Evolutionary conservation across 2,329 filamentous ascomycete genomes (phyloP).

Genomic region (Venturia effusa): DNA sequence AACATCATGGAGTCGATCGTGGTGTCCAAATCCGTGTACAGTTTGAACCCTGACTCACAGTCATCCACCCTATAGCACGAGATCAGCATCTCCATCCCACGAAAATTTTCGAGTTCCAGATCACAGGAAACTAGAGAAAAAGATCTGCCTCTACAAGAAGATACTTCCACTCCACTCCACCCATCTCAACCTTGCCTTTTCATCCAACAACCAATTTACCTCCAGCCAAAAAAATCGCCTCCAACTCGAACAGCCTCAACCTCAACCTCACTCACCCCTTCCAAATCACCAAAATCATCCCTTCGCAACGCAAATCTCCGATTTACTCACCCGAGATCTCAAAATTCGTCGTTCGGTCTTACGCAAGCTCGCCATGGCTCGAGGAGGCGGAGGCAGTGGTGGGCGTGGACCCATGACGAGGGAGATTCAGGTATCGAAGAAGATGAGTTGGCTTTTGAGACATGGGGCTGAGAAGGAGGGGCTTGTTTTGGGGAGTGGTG

Average conservation of each 20-base stretch:
- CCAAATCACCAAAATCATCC: background rate
- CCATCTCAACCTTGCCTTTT: too few species aligned
- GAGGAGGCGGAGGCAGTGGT: background rate
- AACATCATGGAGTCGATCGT: too few species aligned
- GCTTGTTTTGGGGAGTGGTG: constrained; percentile 45
- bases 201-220: too few species aligned
- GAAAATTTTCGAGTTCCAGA: too few species aligned
- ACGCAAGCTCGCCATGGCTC: background rate
- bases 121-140: too few species aligned
- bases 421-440: constrained; percentile 36
- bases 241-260: too few species aligned
- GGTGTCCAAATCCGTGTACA: background rate
- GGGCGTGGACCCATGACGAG: constrained; percentile 17
- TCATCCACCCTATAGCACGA: background rate
- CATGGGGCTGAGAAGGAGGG: constrained; percentile 52
- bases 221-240: too few species aligned
- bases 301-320: too few species aligned
- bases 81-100: too few species aligned
- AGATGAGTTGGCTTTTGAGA: constrained; percentile 45
- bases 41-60: background rate
- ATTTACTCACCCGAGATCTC: too few species aligned
- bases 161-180: too few species aligned
- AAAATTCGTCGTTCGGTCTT: background rate
- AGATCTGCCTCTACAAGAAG: too few species aligned
- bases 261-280: background rate